phyloP scores from a whole-genome alignment of 805 yeast species.

The Jamesozyma rosinii region DNA sequence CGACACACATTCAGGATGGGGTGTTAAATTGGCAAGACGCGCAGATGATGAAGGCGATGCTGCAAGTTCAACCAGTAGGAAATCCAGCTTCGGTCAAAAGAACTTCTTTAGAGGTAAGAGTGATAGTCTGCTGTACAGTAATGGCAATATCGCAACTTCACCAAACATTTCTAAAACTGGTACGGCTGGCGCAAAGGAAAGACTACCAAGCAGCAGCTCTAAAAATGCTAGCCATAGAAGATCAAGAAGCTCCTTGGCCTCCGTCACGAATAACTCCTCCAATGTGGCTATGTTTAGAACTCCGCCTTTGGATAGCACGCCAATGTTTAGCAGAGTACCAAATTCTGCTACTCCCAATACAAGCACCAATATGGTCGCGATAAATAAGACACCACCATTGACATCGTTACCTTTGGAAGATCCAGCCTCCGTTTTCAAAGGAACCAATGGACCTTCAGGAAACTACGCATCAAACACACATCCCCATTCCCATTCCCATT shows the following conservation, averaged over 20 bases:
- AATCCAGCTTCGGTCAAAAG: neutral
- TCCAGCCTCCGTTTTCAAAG: neutral
- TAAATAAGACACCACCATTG: neutral
- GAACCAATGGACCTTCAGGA: neutral
- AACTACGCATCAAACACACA: neutral
- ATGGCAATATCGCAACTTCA: neutral
- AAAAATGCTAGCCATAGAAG: neutral
- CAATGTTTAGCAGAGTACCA: neutral
- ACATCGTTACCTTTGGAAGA: neutral
- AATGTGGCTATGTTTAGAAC: slow-evolving; percentile 14
- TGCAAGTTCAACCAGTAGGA: neutral
- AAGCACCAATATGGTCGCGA: neutral
- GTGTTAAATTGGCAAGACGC: slow-evolving; percentile 12
- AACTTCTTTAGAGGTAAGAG: slow-evolving; percentile 22
- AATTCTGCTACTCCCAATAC: neutral
- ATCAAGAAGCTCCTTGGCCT: neutral
- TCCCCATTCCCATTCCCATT: neutral
- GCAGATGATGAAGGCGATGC: neutral
- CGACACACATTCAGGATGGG: slow-evolving; percentile 32
- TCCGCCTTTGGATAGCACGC: slow-evolving; percentile 9
- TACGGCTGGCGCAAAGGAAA: neutral
- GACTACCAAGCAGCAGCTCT: neutral
- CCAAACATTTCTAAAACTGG: too few species aligned
- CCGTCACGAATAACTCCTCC: neutral
- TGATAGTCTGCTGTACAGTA: slow-evolving; percentile 18